Evolutionary conservation across 257 asterid species (phyloP), one percentile per base, ranked within the genome.

Genomic region (Ilex aquifolium): DNA sequence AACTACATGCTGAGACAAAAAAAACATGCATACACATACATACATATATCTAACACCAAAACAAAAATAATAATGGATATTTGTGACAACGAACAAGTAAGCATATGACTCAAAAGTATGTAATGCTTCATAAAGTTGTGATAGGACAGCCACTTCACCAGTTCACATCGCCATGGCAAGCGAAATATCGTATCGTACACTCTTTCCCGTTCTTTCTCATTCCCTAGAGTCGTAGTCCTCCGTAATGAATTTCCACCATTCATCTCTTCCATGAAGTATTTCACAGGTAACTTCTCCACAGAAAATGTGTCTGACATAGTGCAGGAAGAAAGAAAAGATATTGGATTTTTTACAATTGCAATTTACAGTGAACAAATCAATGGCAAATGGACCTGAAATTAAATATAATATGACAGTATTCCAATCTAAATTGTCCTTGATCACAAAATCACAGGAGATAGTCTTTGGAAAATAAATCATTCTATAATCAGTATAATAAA

Each of bases 121-220:
- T 9, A 52, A 32, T n/a, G 14, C 8, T 60, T 31, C 10, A 29
- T 36, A 31, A 10, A 31, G 32, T 8, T 44, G 27, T 21, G 68
- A 59, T 36, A 77, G 53, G 70, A 57, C 8, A 7, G 51, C 46
- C 60, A 72, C 62, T 69, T 77, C 82, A 93, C 99, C 95, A 90
- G 88, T 81, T 93, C 99, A 73, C 96, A 85, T 68, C 99, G 85
- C 99, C 99, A 93, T 48, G 99, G 99, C 82, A 88, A 75, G 69
- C 80, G 94, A 74, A 93, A 90, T 73, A 93, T 90, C 64, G 97
- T 90, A 73, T 93, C 97, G 75, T 93, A 93, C 58, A 93, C 96
- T 70, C 96, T 88, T 71, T 90, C 92, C 40, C 99, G 87, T 54
- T 93, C 97, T 69, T 84, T 85, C 51, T 90, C 97, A 75, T 84